Percentiles rank a stretch among this genome's conserved stretches.
phyloP scores from a whole-genome alignment of 2,329 filamentous ascomycete species.

The Sodiomyces alkalinus region DNA sequence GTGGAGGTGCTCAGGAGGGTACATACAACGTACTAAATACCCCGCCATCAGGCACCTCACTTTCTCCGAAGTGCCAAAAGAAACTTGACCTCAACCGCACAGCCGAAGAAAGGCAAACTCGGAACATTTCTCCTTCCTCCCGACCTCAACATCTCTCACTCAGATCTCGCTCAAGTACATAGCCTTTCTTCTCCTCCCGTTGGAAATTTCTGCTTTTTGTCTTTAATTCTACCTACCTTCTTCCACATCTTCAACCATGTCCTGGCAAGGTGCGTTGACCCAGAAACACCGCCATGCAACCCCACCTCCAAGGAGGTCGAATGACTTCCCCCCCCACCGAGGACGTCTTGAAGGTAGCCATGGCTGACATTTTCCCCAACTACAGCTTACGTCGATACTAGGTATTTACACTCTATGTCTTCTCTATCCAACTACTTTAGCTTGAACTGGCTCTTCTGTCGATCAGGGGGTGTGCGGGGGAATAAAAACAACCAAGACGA shows the following conservation, averaged over 20 bases:
- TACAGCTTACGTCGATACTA: constrained; percentile 35
- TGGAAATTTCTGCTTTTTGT: background rate
- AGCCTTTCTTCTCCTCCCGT: background rate
- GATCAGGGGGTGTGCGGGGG: background rate
- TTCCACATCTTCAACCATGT: constrained; percentile 36
- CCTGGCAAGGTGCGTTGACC: constrained; percentile 51
- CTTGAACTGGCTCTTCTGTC: background rate
- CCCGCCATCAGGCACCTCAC: too few relatives aligned
- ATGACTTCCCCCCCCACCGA: background rate
- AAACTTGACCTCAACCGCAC: too few relatives aligned
- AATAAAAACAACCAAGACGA: constrained; percentile 1
- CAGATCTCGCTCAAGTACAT: too few relatives aligned
- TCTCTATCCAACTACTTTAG: background rate
- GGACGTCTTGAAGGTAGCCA: constrained; percentile 14
- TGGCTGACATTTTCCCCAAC: constrained; percentile 6
- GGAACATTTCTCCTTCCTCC: background rate
- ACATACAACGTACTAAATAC: too few relatives aligned
- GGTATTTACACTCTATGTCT: constrained; percentile 20
- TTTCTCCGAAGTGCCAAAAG: too few relatives aligned
- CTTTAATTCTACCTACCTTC: background rate
- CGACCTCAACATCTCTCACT: constrained; percentile 1
- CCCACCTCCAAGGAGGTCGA: constrained; percentile 3
- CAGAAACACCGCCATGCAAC: constrained; percentile 4
- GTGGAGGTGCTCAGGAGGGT: too few relatives aligned
- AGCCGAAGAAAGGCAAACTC: too few relatives aligned